Evolutionary conservation across 495 filamentous ascomycete species (phyloP), one percentile per base, ranked within the genome.

Genomic region (Penicillium riverlandense): DNA sequence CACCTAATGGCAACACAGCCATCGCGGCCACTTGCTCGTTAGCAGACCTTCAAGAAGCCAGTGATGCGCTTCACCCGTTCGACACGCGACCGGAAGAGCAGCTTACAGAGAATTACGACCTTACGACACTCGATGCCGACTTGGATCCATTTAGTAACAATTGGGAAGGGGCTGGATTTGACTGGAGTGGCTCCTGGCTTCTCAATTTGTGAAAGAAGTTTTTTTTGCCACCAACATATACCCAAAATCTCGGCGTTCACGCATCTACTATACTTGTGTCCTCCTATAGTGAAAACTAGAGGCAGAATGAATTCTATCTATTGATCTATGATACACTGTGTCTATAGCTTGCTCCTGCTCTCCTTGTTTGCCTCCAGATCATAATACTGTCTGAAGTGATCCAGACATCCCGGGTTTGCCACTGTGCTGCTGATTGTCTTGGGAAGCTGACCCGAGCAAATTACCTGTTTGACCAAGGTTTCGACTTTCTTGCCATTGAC

Each of bases 401-500:
- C 41, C 29, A 53, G 33, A 29, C 47, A 57, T 11, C 15, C 41
- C 7, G 47, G 50, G 29, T 57, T 53, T 7, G 50, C 54, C 27
- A 57, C 50, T 11, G 54, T 57, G 35, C 54, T 54, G 41, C 54
- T 57, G 38, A 54, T 45, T 0, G 38, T 44, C 10, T 40, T 43
- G 6, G 50, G 54, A 22, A 57, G 1, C 16, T 57, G 29, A 1
- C 50, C 50, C 29, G 50, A 37, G 0, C 75, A 84, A 2, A 89
- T 74, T 40, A 87, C 83, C 59, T 84, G 79, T 68, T 88, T 88
- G 7, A 87, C 76, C 10, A 85, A 81, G 22, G 86, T 57, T 56
- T 89, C 85, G 10, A 89, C 81, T 57, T 88, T 89, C 51, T 89
- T 89, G n/a, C 83, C 59, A 59, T 88, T 89, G 37, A 88, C 76